Conservation (phyloP, 345 rosid genomes). For the Linum usitatissimum region DNA sequence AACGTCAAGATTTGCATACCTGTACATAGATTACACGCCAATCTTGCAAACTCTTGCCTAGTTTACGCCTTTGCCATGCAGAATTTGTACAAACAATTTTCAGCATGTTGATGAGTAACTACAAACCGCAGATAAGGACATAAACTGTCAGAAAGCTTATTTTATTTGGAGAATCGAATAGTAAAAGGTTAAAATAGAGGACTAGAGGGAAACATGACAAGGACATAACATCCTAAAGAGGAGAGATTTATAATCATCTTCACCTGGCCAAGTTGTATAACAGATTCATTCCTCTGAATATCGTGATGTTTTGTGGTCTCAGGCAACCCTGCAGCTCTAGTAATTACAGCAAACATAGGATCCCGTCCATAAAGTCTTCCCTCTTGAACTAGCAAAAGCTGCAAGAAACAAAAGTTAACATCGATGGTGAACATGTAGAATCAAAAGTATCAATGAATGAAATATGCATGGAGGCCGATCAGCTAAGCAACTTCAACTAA, state of each 20-base stretch:
- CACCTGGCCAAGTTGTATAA: slow-evolving; percentile 75
- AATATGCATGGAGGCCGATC: background rate
- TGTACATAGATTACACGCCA: slow-evolving; percentile 79
- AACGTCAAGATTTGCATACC: slow-evolving; percentile 30
- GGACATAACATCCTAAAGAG: background rate
- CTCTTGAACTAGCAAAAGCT: slow-evolving; percentile 94
- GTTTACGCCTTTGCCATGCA: slow-evolving; percentile 99
- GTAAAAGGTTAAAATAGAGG: background rate
- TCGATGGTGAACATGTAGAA: slow-evolving; percentile 8
- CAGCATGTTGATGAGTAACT: slow-evolving; percentile 82
- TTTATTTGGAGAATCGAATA: slow-evolving; percentile 16
- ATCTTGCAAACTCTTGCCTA: slow-evolving; percentile 90
- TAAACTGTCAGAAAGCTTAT: background rate
- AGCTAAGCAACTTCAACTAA: background rate
- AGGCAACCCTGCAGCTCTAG: slow-evolving; percentile 58
- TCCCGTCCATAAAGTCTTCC: slow-evolving; percentile 89
- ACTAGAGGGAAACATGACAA: background rate
- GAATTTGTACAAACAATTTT: slow-evolving; percentile 87
- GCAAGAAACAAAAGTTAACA: slow-evolving; percentile 18
- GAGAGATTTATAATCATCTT: slow-evolving; percentile 7
- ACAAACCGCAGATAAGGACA: slow-evolving; percentile 32
- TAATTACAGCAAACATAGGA: slow-evolving; percentile 54
- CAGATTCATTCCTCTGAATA: slow-evolving; percentile 57
- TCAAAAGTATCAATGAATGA: background rate
- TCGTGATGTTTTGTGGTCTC: slow-evolving; percentile 56